Percentiles rank a stretch among this genome's conserved stretches.
These are phyloP conservation scores for Trichoderma reesei DNA, from an alignment of 495 filamentous ascomycete genomes.

Conservation along the genomic window DNA sequence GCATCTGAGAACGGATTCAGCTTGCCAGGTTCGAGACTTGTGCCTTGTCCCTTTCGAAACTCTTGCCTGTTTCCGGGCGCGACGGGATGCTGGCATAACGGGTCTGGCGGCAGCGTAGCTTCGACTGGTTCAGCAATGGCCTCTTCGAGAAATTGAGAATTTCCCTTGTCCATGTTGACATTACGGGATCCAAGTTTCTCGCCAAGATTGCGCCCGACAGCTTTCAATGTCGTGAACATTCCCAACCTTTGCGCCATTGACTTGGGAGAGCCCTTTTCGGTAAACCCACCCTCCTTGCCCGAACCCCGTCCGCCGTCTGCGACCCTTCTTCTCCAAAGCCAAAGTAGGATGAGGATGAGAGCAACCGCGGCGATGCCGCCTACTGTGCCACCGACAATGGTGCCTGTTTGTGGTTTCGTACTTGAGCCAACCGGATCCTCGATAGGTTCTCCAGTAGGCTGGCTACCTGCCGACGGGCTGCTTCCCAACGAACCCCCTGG, in stretches of 20 bases:
- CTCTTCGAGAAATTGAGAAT: constrained; percentile 40
- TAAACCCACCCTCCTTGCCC: background rate
- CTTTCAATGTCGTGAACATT: background rate
- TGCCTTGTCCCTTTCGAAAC: constrained; percentile 33
- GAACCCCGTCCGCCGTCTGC: background rate
- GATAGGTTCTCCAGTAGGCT: background rate
- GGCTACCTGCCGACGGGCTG: background rate
- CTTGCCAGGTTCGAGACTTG: constrained; percentile 23
- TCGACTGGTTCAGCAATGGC: constrained; percentile 28
- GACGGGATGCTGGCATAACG: background rate
- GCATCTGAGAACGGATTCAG: constrained; percentile 37
- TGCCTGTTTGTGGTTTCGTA: background rate
- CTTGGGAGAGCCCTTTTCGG: background rate
- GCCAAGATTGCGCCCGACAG: constrained; percentile 19
- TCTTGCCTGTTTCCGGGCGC: constrained; percentile 21
- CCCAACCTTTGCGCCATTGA: background rate
- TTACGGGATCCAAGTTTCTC: constrained; percentile 29
- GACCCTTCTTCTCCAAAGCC: constrained; percentile 13
- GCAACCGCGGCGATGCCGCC: constrained; percentile 29
- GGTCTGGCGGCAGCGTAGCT: constrained; percentile 19
- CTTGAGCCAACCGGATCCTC: background rate
- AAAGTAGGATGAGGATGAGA: constrained; percentile 26
- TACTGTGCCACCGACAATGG: constrained; percentile 21
- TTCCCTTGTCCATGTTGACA: constrained; percentile 40
- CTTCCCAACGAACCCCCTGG: background rate